These are phyloP conservation scores for Termitomyces sp. DNA, from an alignment of 1,284 basidiomycete species.

Conservation along the genomic window DNA sequence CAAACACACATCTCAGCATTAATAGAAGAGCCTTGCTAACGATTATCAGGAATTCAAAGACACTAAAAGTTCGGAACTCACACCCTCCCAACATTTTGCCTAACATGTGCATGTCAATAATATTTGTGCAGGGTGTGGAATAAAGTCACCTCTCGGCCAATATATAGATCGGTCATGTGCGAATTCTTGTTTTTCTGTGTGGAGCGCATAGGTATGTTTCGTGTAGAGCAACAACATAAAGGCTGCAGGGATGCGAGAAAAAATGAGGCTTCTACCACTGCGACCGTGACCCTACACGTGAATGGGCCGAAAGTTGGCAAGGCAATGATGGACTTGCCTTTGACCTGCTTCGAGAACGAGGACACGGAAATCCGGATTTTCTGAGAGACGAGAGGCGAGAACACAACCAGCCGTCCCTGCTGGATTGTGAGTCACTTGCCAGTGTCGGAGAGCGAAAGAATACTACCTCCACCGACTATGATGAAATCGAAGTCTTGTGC, in stretches of 20 bases:
- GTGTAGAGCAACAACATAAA: conserved; percentile 39
- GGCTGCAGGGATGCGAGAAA: conserved; percentile 38
- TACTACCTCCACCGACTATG: conserved; percentile 56
- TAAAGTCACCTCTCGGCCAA: conserved; percentile 56
- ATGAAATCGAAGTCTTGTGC: conserved; percentile 54
- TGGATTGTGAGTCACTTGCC: not conserved
- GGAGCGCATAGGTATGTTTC: conserved; percentile 46
- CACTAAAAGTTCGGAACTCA: conserved; percentile 29
- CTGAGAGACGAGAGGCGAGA: conserved; percentile 58
- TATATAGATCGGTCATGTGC: conserved; percentile 42
- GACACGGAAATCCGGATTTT: conserved; percentile 51
- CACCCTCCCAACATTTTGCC: conserved; percentile 68
- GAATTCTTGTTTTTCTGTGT: conserved; percentile 50
- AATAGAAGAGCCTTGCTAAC: conserved; percentile 52
- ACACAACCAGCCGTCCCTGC: conserved; percentile 66
- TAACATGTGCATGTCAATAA: conserved; percentile 20
- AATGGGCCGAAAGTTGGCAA: not conserved
- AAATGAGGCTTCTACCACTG: conserved; percentile 35
- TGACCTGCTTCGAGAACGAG: conserved; percentile 61
- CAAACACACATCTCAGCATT: conserved; percentile 58
- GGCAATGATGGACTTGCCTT: conserved; percentile 36
- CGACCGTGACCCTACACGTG: not conserved
- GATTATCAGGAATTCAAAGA: not conserved
- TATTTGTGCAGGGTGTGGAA: not conserved
- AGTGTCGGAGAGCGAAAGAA: not conserved